A percentile compares a stretch with the other conserved stretches of the same genome.
These are phyloP conservation scores for Clarireedia monteithiana DNA, from an alignment of 2,329 filamentous ascomycete species.

Conservation along the genomic window DNA sequence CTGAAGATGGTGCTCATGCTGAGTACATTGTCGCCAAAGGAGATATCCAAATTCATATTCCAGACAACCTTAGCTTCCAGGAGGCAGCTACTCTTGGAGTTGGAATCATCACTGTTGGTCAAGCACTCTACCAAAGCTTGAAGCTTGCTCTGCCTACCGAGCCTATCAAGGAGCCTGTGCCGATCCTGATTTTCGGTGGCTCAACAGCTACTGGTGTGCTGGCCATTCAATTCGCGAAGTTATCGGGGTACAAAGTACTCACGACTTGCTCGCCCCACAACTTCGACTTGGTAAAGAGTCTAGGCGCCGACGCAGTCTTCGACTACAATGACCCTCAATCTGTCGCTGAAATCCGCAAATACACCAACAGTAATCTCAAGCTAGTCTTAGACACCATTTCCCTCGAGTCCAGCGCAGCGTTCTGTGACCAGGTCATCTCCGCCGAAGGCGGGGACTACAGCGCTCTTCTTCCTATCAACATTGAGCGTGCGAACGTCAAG, in stretches of 20 bases:
- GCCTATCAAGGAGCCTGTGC: neutral
- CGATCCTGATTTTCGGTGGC: constrained; percentile 29
- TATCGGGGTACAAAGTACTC: constrained; percentile 23
- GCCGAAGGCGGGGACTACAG: neutral
- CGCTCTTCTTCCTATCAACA: too few relatives aligned
- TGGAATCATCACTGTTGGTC: constrained; percentile 12
- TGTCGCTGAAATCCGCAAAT: constrained; percentile 35
- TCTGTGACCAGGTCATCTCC: constrained; percentile 7
- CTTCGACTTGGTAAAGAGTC: constrained; percentile 30
- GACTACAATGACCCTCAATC: constrained; percentile 35
- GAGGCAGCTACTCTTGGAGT: constrained; percentile 32
- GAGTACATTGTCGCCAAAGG: constrained; percentile 28
- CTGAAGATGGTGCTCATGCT: constrained; percentile 21
- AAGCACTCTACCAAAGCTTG: constrained; percentile 8
- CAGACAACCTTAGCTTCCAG: constrained; percentile 35
- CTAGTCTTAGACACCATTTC: constrained; percentile 41
- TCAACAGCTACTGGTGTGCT: constrained; percentile 22
- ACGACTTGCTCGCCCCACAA: constrained; percentile 32
- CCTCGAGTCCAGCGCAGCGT: neutral
- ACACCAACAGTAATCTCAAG: constrained; percentile 36
- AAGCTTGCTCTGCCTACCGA: neutral
- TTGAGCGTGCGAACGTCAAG: too few relatives aligned
- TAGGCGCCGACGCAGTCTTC: constrained; percentile 35
- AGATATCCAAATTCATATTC: constrained; percentile 35
- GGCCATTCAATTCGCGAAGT: constrained; percentile 29